A percentile compares a stretch with the other conserved stretches of the same genome.
phyloP scores from a whole-genome alignment of 2,329 filamentous ascomycete species.

The Raffaelea ambrosiae region DNA sequence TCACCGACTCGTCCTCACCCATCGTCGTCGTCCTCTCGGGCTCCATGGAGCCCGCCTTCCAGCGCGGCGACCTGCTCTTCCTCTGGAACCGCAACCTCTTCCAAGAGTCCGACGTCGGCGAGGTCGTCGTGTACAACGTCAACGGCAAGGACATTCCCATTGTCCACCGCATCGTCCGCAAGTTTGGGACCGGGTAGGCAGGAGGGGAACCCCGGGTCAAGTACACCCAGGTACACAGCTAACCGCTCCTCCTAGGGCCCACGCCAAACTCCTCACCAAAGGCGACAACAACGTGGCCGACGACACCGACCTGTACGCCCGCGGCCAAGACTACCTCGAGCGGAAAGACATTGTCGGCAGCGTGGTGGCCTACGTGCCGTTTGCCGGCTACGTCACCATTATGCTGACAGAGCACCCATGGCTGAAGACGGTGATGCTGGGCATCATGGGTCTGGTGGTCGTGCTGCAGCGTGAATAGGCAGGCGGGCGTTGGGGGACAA shows the following conservation, averaged over 20 bases:
- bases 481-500: neutral
- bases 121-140: conserved; percentile 65
- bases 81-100: conserved; percentile 64
- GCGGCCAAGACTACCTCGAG: conserved; percentile 77
- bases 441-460: conserved; percentile 89
- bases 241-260: too few species aligned
- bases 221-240: too few species aligned
- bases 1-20: conserved; percentile 65
- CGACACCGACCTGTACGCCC: conserved; percentile 77
- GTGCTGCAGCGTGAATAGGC: conserved; percentile 77
- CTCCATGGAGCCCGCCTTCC: conserved; percentile 78
- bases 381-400: conserved; percentile 95
- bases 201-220: neutral
- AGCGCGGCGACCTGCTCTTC: conserved; percentile 67
- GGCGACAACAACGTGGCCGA: conserved; percentile 94
- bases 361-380: conserved; percentile 84
- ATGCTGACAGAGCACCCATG: conserved; percentile 91
- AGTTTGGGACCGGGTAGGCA: conserved; percentile 51
- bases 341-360: conserved; percentile 85
- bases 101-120: conserved; percentile 42
- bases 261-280: conserved; percentile 79
- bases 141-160: conserved; percentile 94
- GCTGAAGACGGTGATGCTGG: conserved; percentile 92
- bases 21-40: conserved; percentile 79
- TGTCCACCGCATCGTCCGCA: conserved; percentile 83